Evolutionary conservation across 768 basidiomycete species (phyloP).

Genomic region (Lepiota venenata): DNA sequence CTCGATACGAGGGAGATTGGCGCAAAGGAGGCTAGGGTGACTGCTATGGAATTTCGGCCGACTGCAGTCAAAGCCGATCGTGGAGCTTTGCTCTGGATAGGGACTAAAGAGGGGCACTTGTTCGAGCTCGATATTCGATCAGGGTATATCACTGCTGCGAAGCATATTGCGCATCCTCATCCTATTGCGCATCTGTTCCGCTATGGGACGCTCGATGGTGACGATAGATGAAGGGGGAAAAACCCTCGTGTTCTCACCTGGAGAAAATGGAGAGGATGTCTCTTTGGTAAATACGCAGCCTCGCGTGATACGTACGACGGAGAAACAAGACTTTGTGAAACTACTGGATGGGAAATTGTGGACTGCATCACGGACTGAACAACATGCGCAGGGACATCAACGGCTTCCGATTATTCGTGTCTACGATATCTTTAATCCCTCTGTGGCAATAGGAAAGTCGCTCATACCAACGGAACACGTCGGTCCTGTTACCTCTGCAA

Average conservation of each 20-base stretch:
- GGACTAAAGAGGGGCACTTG: conserved; percentile 87
- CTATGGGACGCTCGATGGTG: conserved; percentile 66
- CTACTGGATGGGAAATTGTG: conserved; percentile 77
- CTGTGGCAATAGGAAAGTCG: conserved; percentile 50
- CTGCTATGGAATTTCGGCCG: conserved; percentile 75
- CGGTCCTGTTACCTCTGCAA: conserved; percentile 80
- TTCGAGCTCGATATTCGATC: conserved; percentile 76
- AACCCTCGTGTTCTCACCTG: conserved; percentile 63
- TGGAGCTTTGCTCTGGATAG: conserved; percentile 76
- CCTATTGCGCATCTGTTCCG: conserved; percentile 73
- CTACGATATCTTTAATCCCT: conserved; percentile 70
- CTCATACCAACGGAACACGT: conserved; percentile 65
- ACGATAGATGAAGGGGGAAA: conserved; percentile 88
- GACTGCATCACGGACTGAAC: conserved; percentile 64
- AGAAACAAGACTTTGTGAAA: conserved; percentile 79
- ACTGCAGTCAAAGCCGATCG: conserved; percentile 39
- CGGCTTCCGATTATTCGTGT: conserved; percentile 73
- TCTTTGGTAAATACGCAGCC: conserved; percentile 46
- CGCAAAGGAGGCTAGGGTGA: conserved; percentile 66
- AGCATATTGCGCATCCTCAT: conserved; percentile 59
- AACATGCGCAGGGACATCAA: conserved; percentile 23
- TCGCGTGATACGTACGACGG: conserved; percentile 64
- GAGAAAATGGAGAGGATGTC: conserved; percentile 35
- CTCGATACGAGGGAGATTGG: conserved; percentile 64
- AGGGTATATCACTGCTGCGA: conserved; percentile 53